Conservation (phyloP, 2,329 filamentous ascomycete species). For the Aspergillus pseudoviridinutans region DNA sequence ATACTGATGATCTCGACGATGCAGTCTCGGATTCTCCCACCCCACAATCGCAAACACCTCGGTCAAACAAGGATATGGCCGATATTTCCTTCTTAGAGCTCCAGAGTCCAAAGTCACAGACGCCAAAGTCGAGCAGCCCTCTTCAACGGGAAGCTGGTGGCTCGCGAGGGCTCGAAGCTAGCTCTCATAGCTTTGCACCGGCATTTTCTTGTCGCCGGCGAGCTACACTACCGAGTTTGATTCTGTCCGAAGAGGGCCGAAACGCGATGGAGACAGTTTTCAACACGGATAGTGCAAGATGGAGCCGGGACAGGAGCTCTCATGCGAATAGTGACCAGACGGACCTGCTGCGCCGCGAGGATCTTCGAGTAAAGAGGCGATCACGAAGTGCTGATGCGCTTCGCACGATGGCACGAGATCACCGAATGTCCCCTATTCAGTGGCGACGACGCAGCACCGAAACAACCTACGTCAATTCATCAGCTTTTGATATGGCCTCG, state of each 20-base stretch:
- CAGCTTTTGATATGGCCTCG: slow-evolving; percentile 26
- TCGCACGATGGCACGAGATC: slow-evolving; percentile 30
- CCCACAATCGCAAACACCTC: slow-evolving; percentile 9
- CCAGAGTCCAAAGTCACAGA: slow-evolving; percentile 24
- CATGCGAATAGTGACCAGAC: slow-evolving; percentile 15
- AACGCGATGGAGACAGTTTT: slow-evolving; percentile 23
- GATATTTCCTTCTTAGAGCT: slow-evolving; percentile 19
- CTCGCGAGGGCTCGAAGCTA: slow-evolving; percentile 16
- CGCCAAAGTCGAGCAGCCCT: slow-evolving; percentile 20
- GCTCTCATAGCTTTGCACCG: slow-evolving; percentile 18
- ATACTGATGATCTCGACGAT: slow-evolving; percentile 28
- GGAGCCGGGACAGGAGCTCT: slow-evolving; percentile 9
- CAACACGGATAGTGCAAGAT: slow-evolving; percentile 13
- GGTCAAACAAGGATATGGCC: slow-evolving; percentile 4
- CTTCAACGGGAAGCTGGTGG: slow-evolving; percentile 19
- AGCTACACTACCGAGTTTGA: slow-evolving; percentile 43
- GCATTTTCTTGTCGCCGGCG: slow-evolving; percentile 31
- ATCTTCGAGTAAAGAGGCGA: slow-evolving; percentile 36
- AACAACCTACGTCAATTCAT: slow-evolving; percentile 33
- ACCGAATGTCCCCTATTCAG: slow-evolving; percentile 38
- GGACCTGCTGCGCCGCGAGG: slow-evolving; percentile 14
- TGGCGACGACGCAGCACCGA: slow-evolving; percentile 42
- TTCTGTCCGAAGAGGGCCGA: slow-evolving; percentile 40
- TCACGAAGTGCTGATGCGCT: slow-evolving; percentile 44
- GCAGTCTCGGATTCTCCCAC: slow-evolving; percentile 13